A percentile compares a stretch with the other conserved stretches of the same genome.
These are phyloP conservation scores for Coemansia sp. DNA, from an alignment of 192 early-diverging fungal genomes.

Conservation along the genomic window DNA sequence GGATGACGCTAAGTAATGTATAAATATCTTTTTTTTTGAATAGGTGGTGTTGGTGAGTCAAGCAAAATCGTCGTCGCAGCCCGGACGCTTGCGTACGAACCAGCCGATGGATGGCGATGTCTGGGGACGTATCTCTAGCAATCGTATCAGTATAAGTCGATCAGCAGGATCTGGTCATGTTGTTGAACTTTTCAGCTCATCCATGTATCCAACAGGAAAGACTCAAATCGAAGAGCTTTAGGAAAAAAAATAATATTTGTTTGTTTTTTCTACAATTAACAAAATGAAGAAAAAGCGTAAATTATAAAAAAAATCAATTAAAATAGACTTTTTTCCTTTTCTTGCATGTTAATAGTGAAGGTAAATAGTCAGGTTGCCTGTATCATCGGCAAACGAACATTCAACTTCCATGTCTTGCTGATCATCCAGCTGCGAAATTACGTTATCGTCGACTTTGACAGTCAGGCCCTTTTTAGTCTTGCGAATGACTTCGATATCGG, in stretches of 20 bases:
- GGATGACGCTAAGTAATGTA: no score
- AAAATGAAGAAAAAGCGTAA: slow-evolving; percentile 1
- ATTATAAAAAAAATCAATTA: background rate
- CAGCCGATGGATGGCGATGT: slow-evolving; percentile 28
- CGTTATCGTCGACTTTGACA: slow-evolving; percentile 60
- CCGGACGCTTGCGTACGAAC: background rate
- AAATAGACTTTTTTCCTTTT: background rate
- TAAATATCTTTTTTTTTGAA: background rate
- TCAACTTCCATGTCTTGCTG: slow-evolving; percentile 66
- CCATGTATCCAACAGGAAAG: background rate
- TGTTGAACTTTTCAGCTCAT: slow-evolving; percentile 1
- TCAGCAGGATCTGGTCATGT: background rate
- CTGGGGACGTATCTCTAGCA: slow-evolving; percentile 24
- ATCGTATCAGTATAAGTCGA: slow-evolving; percentile 7
- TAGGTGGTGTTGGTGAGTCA: slow-evolving; percentile 40
- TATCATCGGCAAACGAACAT: slow-evolving; percentile 44
- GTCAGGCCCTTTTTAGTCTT: slow-evolving; percentile 57
- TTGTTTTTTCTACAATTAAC: slow-evolving; percentile 6
- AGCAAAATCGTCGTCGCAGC: slow-evolving; percentile 14
- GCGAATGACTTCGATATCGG: slow-evolving; percentile 47
- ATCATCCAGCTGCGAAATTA: slow-evolving; percentile 62
- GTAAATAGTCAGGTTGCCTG: slow-evolving; percentile 40
- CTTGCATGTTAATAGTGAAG: slow-evolving; percentile 38
- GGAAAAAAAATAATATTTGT: background rate
- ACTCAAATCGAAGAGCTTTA: background rate